Percentiles rank a stretch among this genome's conserved stretches.
phyloP scores from a whole-genome alignment of 768 basidiomycete genomes.

The Mycena crocata region DNA sequence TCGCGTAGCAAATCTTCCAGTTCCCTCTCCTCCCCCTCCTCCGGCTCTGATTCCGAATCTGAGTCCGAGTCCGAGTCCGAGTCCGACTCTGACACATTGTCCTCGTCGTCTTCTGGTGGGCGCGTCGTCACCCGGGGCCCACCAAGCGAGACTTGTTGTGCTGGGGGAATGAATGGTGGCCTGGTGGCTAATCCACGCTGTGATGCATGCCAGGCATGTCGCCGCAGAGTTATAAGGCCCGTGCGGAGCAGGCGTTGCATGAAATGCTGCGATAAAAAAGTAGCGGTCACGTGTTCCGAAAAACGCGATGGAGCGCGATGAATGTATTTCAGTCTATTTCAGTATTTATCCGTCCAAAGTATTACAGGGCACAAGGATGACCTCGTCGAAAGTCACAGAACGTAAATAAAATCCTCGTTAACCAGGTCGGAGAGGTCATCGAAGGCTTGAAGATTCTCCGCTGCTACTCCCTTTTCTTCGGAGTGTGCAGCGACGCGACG shows the following conservation, averaged over 20 bases:
- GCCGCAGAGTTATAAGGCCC: constrained; percentile 22
- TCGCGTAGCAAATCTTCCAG: constrained; percentile 4
- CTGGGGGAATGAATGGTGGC: constrained; percentile 50
- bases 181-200: constrained; percentile 11
- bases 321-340: too few relatives aligned
- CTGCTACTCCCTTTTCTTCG: constrained; percentile 26
- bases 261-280: neutral
- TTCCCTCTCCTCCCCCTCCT: constrained; percentile 32
- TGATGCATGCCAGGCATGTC: constrained; percentile 17
- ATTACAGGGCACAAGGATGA: neutral
- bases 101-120: constrained; percentile 12
- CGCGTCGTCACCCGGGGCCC: constrained; percentile 29
- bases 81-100: constrained; percentile 16
- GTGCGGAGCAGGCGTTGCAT: constrained; percentile 28
- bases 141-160: constrained; percentile 33
- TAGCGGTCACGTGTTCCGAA: neutral
- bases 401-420: constrained; percentile 49
- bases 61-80: constrained; percentile 15
- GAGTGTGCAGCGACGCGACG: constrained; percentile 25
- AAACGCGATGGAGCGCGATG: neutral
- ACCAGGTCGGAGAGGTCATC: constrained; percentile 51
- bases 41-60: constrained; percentile 1
- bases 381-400: constrained; percentile 27
- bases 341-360: neutral
- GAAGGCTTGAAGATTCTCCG: constrained; percentile 48